Conservation (phyloP, 2,329 filamentous ascomycete genomes). For the Byssothecium circinans region DNA sequence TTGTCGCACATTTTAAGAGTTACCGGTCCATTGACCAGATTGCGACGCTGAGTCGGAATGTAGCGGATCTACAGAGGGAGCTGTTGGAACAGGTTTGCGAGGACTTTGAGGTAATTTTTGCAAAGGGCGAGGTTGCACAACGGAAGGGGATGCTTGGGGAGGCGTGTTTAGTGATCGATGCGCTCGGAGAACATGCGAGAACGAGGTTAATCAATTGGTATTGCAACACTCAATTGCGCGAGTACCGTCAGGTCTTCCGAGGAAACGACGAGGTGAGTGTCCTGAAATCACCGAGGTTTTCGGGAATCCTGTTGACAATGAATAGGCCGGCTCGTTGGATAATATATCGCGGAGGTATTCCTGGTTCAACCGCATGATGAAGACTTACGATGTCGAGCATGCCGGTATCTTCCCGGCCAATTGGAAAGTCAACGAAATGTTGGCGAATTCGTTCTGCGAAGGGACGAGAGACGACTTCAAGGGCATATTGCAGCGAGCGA, state of each 20-base stretch:
- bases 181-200: conserved; percentile 83
- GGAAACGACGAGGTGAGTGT: conserved; percentile 76
- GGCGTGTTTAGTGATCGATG: conserved; percentile 91
- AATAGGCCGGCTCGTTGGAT: conserved; percentile 79
- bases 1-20: conserved; percentile 98
- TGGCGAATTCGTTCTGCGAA: conserved; percentile 92
- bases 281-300: background rate
- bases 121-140: conserved; percentile 77
- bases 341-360: conserved; percentile 94
- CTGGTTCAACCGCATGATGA: conserved; percentile 95
- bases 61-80: conserved; percentile 89
- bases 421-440: conserved; percentile 88
- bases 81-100: conserved; percentile 97
- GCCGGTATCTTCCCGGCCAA: conserved; percentile 79
- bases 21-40: conserved; percentile 98
- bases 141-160: conserved; percentile 75
- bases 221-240: conserved; percentile 92
- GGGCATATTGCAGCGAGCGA: conserved; percentile 83
- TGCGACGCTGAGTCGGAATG: conserved; percentile 85
- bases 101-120: conserved; percentile 94
- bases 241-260: conserved; percentile 93
- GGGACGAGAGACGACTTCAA: conserved; percentile 95
- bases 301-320: conserved; percentile 16
- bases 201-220: conserved; percentile 90
- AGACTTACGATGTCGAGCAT: conserved; percentile 94